Base-by-base conservation (phyloP, 768 basidiomycete genomes). In the Tylopilus balloui region DNA sequence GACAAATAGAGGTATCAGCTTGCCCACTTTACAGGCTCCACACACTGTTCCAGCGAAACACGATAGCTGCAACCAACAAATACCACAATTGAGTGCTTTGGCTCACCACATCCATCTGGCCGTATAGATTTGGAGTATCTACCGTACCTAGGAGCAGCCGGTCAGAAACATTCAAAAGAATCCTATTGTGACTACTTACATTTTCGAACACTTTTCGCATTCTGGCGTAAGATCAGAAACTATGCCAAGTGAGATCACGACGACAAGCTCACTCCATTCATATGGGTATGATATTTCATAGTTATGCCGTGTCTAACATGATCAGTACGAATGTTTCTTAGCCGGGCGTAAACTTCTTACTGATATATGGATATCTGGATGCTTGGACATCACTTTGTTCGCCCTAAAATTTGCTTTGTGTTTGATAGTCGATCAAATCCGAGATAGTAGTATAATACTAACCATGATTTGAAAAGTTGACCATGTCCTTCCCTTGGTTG, bases 201-300 rank as follows among this genome's bases (percentile, higher is more conserved):
- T 74, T 55, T 85, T 82, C 23, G 69, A 67, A 53, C 88, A 89
- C 36, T 76, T 69, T 28, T 74, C 67, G 56, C 87, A 89, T 64
- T 80, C 86, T 87, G 42, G 35, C 38, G 47, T 54, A 12, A 57
- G 49, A 31, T 45, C 19, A 21, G 34, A 45, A 23, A 31, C 43
- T 17, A 35, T 25, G 6, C 8, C 39, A 39, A 28, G 15, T 20
- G 51, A 51, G 29, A 46, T 50, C 17, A 46, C 4, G 31, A 17
- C 2, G 25, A 28, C 11, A 14, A 31, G 15, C 83, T 66, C 54
- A 88, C 87, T 72, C 88, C 88, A 91, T 60, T 83, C 71, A 56
- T 73, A 90, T 19, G 80, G 79, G 68, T 86, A 82, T 19, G 73
- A 73, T 52, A 90, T 89, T 50, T 87, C 84, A 58, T 91, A 91